Evolutionary conservation across 2,329 filamentous ascomycete species (phyloP), one percentile per base, ranked within the genome.

Genomic region (Diaporthe citri): DNA sequence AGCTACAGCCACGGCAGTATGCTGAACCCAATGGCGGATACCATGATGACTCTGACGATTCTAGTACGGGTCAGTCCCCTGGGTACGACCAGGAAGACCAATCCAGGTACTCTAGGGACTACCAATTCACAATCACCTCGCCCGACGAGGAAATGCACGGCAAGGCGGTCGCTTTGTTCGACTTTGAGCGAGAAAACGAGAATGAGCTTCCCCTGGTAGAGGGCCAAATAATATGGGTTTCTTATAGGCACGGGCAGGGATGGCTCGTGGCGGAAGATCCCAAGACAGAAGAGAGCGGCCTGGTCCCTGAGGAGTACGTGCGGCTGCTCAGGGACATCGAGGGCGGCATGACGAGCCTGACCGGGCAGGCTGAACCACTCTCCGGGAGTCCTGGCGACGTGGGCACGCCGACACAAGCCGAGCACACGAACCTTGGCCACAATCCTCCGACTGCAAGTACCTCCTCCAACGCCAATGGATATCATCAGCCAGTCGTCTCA

Each of bases 81-180:
- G 88, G 87, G 41, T 88, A 87, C 76, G 87, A 85, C 74, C 87
- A 89, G 75, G 90, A 91, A 78, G 93, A 95, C 80, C 90, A 95
- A 82, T 94, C 93, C 73, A 91, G 95, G 80, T 97, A 96, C 84
- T 97, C 95, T 60, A 92, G 94, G 78, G 95, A 98, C 83, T 98
- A 97, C 82, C 94, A 97, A 80, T 98, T 98, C 83, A 97, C 95
- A 25, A 97, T 98, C 79, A 96, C 95, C 22, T 97, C 95, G 20
- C 95, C 96, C 7, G 97, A 98, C 82, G 96, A 98, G 85, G 95
- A 98, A 83, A 98, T 98, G 91, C 96, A 98, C 81, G 97, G 97
- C 66, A 98, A 97, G 82, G 96, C 95, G 15, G 95, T 99, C 39
- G 97, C 97, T 9, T 88, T 99, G 31, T 99, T 98, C 82, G 96